phyloP scores from a whole-genome alignment of 176 grass and related monocot genomes.

The Luzula sylvatica region DNA sequence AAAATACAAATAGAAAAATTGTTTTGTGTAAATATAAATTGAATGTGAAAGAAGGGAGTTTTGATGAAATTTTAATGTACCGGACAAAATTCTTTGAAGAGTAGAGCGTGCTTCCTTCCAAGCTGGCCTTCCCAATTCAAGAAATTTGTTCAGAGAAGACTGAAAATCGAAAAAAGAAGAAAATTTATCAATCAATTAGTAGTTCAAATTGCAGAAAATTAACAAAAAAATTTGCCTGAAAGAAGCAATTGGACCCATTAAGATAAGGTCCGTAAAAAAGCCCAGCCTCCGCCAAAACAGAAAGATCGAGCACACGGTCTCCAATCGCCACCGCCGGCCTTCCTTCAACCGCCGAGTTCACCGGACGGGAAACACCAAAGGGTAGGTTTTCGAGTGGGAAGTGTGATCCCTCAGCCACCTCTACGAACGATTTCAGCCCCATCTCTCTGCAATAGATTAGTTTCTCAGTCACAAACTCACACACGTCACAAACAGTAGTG shows the following conservation, averaged over 20 bases:
- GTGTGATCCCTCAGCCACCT: conserved; percentile 60
- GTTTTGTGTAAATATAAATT: not conserved
- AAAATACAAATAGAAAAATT: not conserved
- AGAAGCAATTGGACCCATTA: conserved; percentile 55
- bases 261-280: conserved; percentile 77
- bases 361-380: conserved; percentile 62
- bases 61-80: conserved; percentile 23
- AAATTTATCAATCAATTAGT: not conserved
- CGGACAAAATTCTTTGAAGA: conserved; percentile 77
- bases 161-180: conserved; percentile 21
- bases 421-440: conserved; percentile 70
- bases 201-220: not conserved
- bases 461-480: too few species aligned
- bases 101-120: conserved; percentile 91
- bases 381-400: conserved; percentile 97
- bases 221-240: conserved; percentile 31
- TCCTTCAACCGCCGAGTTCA: conserved; percentile 7
- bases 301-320: conserved; percentile 76
- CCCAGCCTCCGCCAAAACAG: conserved; percentile 56
- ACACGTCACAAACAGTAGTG: too few species aligned
- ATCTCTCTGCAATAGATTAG: not conserved
- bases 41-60: not conserved
- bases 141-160: conserved; percentile 87
- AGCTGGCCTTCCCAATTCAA: conserved; percentile 66
- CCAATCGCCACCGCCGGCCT: conserved; percentile 84